Conservation (phyloP, 2,329 filamentous ascomycete genomes). For the Lachnellula hyalina region DNA sequence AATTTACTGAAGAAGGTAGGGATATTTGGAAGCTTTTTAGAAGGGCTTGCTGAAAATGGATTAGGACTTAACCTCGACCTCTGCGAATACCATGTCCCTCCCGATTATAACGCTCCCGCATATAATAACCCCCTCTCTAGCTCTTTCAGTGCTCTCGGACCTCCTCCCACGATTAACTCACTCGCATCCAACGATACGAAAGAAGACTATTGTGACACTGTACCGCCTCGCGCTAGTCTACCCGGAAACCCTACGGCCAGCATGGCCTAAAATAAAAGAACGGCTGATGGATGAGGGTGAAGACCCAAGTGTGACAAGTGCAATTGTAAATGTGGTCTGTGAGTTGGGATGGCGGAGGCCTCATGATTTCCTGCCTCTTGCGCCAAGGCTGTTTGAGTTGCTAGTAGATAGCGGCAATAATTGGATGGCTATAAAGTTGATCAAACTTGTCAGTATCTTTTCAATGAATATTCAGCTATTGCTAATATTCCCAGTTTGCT, state of each 20-base stretch:
- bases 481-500: conserved; percentile 62
- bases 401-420: conserved; percentile 92
- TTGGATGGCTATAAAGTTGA: conserved; percentile 99
- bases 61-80: conserved; percentile 68
- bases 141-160: conserved; percentile 82
- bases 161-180: conserved; percentile 81
- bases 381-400: conserved; percentile 86
- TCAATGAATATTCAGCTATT: neutral
- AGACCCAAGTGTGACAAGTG: conserved; percentile 88
- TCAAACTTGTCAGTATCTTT: conserved; percentile 69
- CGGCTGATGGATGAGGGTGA: conserved; percentile 84
- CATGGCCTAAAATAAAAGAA: conserved; percentile 98
- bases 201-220: conserved; percentile 92
- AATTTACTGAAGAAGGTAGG: conserved; percentile 88
- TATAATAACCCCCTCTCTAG: conserved; percentile 86
- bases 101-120: conserved; percentile 90
- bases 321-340: conserved; percentile 94
- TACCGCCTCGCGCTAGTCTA: conserved; percentile 95
- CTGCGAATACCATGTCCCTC: conserved; percentile 72
- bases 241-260: conserved; percentile 83
- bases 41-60: conserved; percentile 9
- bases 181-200: conserved; percentile 77
- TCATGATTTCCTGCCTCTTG: conserved; percentile 87
- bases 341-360: conserved; percentile 92
- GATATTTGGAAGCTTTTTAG: neutral